Base-by-base conservation (phyloP, 345 rosid species). In the Populus pruinosa region DNA sequence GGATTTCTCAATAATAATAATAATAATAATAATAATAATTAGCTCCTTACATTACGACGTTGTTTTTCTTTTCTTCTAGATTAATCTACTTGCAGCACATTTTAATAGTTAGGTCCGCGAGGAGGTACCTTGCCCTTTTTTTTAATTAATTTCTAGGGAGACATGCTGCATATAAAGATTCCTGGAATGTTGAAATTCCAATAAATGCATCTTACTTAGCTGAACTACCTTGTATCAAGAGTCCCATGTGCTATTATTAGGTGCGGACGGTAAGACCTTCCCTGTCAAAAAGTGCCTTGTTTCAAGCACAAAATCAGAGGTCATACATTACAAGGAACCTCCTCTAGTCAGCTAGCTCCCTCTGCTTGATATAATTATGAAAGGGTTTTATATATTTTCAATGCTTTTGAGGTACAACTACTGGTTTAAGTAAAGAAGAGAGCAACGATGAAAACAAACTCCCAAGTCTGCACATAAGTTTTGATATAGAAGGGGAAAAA, bases 221-320 rank as follows among this genome's bases (percentile, higher is more conserved):
- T 89, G 85, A 91, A 85, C 96, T 62, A 87, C 89, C 67, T 33
- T n/a, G 5, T 36, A 21, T 65, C 70, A 16, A 49, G 44, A 55
- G 69, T 38, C 64, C 64, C 29, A 10, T 10, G 72, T 49, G 78
- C 31, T 41, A 70, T 72, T 81, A 67, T 78, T 85, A 82, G 94
- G 90, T 91, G 79, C 76, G 84, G 86, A 82, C 80, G 90, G 89
- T 89, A 65, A 82, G 88, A 80, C 75, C 17, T 77, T 76, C 69
- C 72, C 56, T 53, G 38, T 31, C 69, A 33, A 43, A 69, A 73
- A 23, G 1, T 11, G 55, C 7, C 5, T 64, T 20, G 43, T 38
- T 38, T n/a, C 27, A 41, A 69, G 20, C 63, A 72, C 69, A 75
- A 69, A 49, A 50, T 70, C 61, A 43, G 0, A 72, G 50, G 71